Conservation (phyloP, 805 yeast species). For the Saccharomycopsis microspora region DNA sequence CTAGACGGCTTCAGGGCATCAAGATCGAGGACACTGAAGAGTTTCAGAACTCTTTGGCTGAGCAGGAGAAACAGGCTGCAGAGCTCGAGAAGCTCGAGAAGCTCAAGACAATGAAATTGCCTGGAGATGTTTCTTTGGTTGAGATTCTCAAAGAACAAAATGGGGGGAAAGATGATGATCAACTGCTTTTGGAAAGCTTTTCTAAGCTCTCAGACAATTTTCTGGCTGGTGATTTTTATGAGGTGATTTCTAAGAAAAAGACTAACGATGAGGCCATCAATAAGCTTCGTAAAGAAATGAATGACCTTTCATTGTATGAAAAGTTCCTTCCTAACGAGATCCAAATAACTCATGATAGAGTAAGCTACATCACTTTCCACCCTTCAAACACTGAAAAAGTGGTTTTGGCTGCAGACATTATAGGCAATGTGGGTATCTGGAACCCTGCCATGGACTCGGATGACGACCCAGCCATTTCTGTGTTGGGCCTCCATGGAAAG, state of each 20-base stretch:
- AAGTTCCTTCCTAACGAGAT: slow-evolving; percentile 59
- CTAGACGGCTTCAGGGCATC: slow-evolving; percentile 70
- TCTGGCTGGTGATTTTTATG: slow-evolving; percentile 65
- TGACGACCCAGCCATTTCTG: slow-evolving; percentile 39
- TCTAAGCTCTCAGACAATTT: slow-evolving; percentile 35
- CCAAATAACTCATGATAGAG: slow-evolving; percentile 56
- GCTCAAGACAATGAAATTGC: slow-evolving; percentile 41
- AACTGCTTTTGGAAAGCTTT: slow-evolving; percentile 23
- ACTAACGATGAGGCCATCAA: slow-evolving; percentile 30
- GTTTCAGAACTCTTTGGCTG: slow-evolving; percentile 21
- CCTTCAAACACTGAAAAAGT: slow-evolving; percentile 54
- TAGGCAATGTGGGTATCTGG: slow-evolving; percentile 87
- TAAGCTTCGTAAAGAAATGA: slow-evolving; percentile 37
- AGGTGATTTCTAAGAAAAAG: slow-evolving; percentile 23
- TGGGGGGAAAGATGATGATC: slow-evolving; percentile 25
- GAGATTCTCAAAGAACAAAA: slow-evolving; percentile 33
- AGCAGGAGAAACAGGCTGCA: slow-evolving; percentile 19
- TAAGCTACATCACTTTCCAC: slow-evolving; percentile 67
- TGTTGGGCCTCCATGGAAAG: slow-evolving; percentile 66
- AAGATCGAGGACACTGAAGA: slow-evolving; percentile 39
- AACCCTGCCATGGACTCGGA: slow-evolving; percentile 36
- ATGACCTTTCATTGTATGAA: slow-evolving; percentile 35
- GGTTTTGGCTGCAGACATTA: slow-evolving; percentile 78
- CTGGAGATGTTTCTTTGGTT: slow-evolving; percentile 52
- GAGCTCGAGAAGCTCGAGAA: slow-evolving; percentile 21